Percentiles rank a stretch among this genome's conserved stretches.
Evolutionary conservation across 176 grass and related monocot species (phyloP).

Genomic region (Carex parvula): DNA sequence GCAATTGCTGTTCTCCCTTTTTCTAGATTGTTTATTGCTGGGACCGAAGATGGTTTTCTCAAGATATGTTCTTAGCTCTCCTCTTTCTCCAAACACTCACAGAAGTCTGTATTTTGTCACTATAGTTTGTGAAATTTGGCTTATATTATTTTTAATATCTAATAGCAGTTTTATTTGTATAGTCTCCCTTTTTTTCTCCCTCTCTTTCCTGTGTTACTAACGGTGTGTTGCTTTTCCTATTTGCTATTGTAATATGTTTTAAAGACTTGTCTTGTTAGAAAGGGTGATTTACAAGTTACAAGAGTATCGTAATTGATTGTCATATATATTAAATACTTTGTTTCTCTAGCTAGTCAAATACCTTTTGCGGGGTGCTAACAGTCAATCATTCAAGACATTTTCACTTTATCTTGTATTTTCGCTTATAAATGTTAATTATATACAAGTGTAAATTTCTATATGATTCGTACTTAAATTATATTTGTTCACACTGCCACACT

Average conservation of each 20-base stretch:
- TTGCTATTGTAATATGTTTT: not conserved
- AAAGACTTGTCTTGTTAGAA: not conserved
- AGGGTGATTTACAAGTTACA: not conserved
- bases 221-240: not conserved
- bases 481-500: no score
- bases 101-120: not conserved
- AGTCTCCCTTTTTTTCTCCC: not conserved
- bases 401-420: no score
- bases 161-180: not conserved
- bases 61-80: conserved; percentile 77
- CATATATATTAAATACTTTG: not conserved
- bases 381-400: no score
- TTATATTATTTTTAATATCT: not conserved
- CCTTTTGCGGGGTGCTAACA: no score
- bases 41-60: conserved; percentile 89
- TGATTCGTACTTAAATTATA: no score
- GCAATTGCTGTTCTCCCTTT: conserved; percentile 73
- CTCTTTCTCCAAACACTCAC: not conserved
- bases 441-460: no score
- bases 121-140: not conserved
- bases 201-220: not conserved
- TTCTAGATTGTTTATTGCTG: conserved; percentile 89
- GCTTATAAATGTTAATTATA: no score
- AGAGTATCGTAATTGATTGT: not conserved
- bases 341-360: not conserved